A percentile compares a stretch with the other conserved stretches of the same genome.
Evolutionary conservation across 228 moss, liverwort and hornwort species (phyloP).

Genomic region (Sphagnum magellanicum): DNA sequence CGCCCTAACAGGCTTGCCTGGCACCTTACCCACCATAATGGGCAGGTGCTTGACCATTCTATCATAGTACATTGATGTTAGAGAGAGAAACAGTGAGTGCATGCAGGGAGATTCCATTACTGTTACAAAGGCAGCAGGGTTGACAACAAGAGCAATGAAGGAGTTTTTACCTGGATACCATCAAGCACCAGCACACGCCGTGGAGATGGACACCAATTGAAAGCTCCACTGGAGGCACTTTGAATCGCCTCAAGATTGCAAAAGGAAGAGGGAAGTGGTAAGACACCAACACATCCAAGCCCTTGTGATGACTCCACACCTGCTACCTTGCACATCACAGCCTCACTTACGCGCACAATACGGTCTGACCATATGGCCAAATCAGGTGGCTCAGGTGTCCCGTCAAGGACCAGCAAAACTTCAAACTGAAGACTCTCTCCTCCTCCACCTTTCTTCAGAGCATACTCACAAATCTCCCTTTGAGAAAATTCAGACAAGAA

Average conservation of each 20-base stretch:
- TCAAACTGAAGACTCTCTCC: conserved; percentile 22
- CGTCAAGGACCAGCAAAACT: conserved; percentile 35
- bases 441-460: conserved; percentile 3
- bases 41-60: no score
- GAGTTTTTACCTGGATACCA: conserved; percentile 51
- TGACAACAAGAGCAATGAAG: background rate
- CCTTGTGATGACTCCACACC: conserved; percentile 79
- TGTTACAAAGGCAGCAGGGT: background rate
- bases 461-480: conserved; percentile 57
- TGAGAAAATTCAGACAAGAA: conserved; percentile 3
- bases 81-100: no score
- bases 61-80: no score
- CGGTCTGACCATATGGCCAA: conserved; percentile 46
- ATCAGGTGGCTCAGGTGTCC: conserved; percentile 19
- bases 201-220: conserved; percentile 52
- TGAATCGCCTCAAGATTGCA: conserved; percentile 25
- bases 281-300: conserved; percentile 56
- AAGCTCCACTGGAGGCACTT: conserved; percentile 1
- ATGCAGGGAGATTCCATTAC: background rate
- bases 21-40: no score
- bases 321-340: conserved; percentile 73
- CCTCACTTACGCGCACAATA: conserved; percentile 59
- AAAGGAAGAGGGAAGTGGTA: conserved; percentile 65
- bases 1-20: no score
- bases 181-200: conserved; percentile 81